These are phyloP conservation scores for Penicillium diatomitis DNA, from an alignment of 495 filamentous ascomycete genomes.

Conservation along the genomic window DNA sequence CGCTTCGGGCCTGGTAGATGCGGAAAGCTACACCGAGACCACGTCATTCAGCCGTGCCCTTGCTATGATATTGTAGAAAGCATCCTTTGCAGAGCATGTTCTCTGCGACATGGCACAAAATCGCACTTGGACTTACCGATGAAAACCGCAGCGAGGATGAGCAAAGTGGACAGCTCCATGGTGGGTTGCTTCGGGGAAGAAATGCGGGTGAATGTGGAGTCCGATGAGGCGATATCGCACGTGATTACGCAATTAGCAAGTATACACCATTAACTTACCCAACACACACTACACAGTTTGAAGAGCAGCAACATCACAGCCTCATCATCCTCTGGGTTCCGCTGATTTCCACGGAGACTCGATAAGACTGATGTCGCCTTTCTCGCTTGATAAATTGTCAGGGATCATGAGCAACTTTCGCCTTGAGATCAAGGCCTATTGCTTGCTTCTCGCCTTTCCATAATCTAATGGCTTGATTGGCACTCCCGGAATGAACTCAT, in stretches of 20 bases:
- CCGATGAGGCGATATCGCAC: neutral
- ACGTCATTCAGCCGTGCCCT: conserved; percentile 5
- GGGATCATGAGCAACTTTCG: no score
- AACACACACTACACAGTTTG: neutral
- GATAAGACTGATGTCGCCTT: no score
- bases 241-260: conserved; percentile 1
- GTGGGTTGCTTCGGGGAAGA: conserved; percentile 12
- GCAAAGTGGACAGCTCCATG: conserved; percentile 17
- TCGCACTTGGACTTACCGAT: conserved; percentile 8
- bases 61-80: no score
- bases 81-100: no score
- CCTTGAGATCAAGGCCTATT: no score
- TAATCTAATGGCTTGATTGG: no score
- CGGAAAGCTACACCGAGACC: conserved; percentile 9
- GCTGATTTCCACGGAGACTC: no score
- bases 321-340: no score
- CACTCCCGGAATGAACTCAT: no score
- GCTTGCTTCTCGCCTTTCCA: no score
- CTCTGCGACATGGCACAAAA: neutral
- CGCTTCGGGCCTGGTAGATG: conserved; percentile 9
- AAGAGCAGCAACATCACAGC: no score
- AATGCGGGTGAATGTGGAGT: conserved; percentile 5
- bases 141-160: conserved; percentile 13
- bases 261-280: neutral
- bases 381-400: no score